Percentiles rank a stretch among this genome's conserved stretches.
phyloP scores from a whole-genome alignment of 805 yeast genomes.

The Candida golubevii region DNA sequence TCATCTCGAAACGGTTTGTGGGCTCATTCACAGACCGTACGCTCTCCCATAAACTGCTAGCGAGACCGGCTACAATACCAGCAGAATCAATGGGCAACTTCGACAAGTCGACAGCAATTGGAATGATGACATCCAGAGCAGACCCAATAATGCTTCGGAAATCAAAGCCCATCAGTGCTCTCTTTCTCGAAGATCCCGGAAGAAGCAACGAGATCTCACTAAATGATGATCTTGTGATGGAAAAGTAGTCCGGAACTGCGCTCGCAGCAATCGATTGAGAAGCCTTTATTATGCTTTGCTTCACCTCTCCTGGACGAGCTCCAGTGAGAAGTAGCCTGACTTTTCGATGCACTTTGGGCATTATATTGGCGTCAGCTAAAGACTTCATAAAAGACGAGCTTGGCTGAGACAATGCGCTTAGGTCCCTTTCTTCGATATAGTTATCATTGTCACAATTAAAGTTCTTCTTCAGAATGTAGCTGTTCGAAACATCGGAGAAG shows the following conservation, averaged over 20 bases:
- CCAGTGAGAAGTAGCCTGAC: conserved; percentile 51
- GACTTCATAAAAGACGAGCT: neutral
- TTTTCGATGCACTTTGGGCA: conserved; percentile 40
- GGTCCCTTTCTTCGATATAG: neutral
- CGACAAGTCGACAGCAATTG: conserved; percentile 51
- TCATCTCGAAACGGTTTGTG: conserved; percentile 42
- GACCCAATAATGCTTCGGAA: conserved; percentile 49
- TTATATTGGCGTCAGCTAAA: conserved; percentile 23
- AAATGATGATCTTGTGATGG: conserved; percentile 47
- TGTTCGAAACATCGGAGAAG: conserved; percentile 42
- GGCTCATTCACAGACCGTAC: conserved; percentile 15
- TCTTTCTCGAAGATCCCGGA: conserved; percentile 36
- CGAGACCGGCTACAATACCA: conserved; percentile 66
- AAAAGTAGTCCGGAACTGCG: conserved; percentile 44
- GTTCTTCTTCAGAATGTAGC: conserved; percentile 27
- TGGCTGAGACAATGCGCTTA: neutral
- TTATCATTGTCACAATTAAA: neutral
- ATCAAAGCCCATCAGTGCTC: conserved; percentile 38
- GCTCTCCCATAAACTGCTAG: conserved; percentile 42
- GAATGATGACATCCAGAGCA: conserved; percentile 51
- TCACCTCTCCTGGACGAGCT: conserved; percentile 48
- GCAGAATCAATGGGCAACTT: conserved; percentile 54
- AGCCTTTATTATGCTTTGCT: conserved; percentile 39
- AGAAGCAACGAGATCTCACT: conserved; percentile 48
- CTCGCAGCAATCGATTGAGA: conserved; percentile 33